Percentiles rank a stretch among this genome's conserved stretches.
Conservation (phyloP, 495 filamentous ascomycete genomes). For the Penicillium pulvis region DNA sequence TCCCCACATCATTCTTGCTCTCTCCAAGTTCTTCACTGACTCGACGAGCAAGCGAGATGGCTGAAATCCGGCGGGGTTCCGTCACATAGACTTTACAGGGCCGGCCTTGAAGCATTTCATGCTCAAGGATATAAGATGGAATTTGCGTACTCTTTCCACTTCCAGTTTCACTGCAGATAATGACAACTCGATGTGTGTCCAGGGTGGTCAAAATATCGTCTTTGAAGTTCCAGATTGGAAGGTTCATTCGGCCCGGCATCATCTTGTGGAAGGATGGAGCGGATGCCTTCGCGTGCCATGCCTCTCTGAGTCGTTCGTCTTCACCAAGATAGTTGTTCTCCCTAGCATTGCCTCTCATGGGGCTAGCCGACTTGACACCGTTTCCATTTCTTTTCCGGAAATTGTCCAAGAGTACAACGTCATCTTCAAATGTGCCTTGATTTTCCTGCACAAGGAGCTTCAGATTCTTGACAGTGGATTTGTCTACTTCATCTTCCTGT, state of each 20-base stretch:
- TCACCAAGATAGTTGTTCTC: constrained; percentile 46
- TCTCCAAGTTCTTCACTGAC: constrained; percentile 96
- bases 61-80: constrained; percentile 94
- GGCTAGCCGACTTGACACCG: constrained; percentile 48
- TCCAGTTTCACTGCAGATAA: constrained; percentile 94
- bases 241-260: constrained; percentile 60
- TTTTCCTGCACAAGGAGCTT: constrained; percentile 52
- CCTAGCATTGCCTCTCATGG: constrained; percentile 32
- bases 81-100: constrained; percentile 93
- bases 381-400: constrained; percentile 64
- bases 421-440: constrained; percentile 58
- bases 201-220: constrained; percentile 73
- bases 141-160: constrained; percentile 98
- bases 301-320: constrained; percentile 55
- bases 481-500: constrained; percentile 68
- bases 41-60: constrained; percentile 85
- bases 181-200: constrained; percentile 75
- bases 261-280: constrained; percentile 55
- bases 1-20: constrained; percentile 76
- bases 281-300: constrained; percentile 71
- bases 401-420: constrained; percentile 69
- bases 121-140: constrained; percentile 86
- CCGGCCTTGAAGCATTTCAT: constrained; percentile 77
- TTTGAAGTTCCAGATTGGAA: constrained; percentile 89
- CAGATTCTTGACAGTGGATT: constrained; percentile 54